Base-by-base conservation (phyloP, 345 rosid genomes). In the Sisymbrium altissimum region DNA sequence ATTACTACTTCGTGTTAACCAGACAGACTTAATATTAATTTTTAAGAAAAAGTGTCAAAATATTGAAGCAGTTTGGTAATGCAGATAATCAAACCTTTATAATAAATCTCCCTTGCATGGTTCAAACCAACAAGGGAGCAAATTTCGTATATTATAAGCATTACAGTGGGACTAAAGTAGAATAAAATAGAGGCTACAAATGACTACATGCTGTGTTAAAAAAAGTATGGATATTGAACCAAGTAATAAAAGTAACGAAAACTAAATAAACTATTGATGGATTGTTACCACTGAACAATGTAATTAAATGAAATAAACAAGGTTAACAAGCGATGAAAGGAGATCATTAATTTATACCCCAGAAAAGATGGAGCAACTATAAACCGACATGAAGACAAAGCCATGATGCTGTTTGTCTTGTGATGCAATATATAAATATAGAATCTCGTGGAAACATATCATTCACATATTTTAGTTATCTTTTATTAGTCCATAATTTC, bases 321-420 rank as follows among this genome's bases (percentile, higher is more conserved):
- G 56, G 35, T 32, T 46, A 33, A 53, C 21, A 25, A 27, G 67
- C 32, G 41, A 66, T 41, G 39, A 41, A 48, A 57, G 14, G 33
- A 50, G 41, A 60, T 35, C 23, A 60, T 29, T 49, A 75, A 6
- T 50, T 40, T 60, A 61, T 30, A 60, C 40, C 29, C 5, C 52
- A 55, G 70, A 64, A 70, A 56, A 56, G 54, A 76, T 62, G 66
- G 66, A 63, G 27, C 70, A 63, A 69, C 74, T 53, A 76, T 64
- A 64, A 70, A 70, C 66, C 75, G 80, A 70, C 80, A 76, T 63
- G 76, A 38, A 63, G 60, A 76, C 80, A 76, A 64, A 55, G 76
- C 54, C 75, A 76, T 63, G 61, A 56, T 76, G 80, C 66, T 70
- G 55, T 76, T 70, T 70, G 80, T 70, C 80, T 64, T 70, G 71